Base-by-base conservation (phyloP, 805 yeast genomes). In the Yamadazyma ubonensis region DNA sequence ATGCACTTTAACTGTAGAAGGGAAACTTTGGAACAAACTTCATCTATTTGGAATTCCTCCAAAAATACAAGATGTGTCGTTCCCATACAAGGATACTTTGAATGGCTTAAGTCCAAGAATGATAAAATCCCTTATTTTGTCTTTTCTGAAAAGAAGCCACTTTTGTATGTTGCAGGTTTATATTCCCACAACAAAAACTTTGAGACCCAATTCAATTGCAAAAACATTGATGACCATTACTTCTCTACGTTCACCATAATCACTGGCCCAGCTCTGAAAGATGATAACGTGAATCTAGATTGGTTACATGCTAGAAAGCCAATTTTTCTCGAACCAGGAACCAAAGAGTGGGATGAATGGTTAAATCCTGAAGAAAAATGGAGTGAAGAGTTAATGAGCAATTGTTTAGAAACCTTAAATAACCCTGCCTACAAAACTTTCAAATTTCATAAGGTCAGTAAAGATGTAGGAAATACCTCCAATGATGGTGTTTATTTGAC, bases 301-400 rank as follows among this genome's bases (percentile, higher is more conserved):
- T 82, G 88, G 85, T 58, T 90, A 2, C 96, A 90, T 56, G 59
- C 65, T 1, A 67, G 97, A 18, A 86, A 87, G 79, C 97, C 97
- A 0, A 67, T 84, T 2, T 71, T 87, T 10, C 41, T 88, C 5
- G 71, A 66, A 20, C 86, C 87, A 0, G 79, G 76, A 0, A 60
- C 79, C 0, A 49, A 64, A n/a, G 75, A 71, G 29, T 79, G 90
- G 76, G 55, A 71, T 4, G 51, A 55, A 3, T 90, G 96, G 96
- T 58, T 88, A 25, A 65, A 75, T 38, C 71, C 78, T 0, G 42
- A 47, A 0, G 41, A 46, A 0, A 55, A 57, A 11, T 73, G 79
- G 74, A 51, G 58, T 41, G 59, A 59, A 2, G 57, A 63, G 1
- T 45, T 80, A 15, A 39, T 65, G 16, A 67, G 67, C 1, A 51